Conservation (phyloP, 768 basidiomycete species). For the Lactifluus piperatus region DNA sequence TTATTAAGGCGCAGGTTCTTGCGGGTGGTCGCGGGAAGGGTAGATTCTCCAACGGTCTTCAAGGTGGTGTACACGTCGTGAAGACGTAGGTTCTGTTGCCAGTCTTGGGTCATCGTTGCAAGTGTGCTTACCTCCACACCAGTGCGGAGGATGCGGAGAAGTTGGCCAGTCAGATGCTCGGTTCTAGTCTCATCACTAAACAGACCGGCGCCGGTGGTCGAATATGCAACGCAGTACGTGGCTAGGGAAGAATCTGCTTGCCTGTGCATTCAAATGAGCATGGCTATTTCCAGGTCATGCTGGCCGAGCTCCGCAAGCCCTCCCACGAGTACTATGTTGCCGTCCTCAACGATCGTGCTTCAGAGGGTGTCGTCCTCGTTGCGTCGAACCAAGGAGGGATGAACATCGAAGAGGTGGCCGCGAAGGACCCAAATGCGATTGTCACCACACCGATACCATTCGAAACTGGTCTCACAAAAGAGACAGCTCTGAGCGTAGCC, state of each 20-base stretch:
- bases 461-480: conserved; percentile 66
- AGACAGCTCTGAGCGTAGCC: conserved; percentile 70
- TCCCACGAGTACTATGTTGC: conserved; percentile 98
- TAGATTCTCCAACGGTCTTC: conserved; percentile 89
- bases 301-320: conserved; percentile 89
- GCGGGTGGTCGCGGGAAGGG: conserved; percentile 99
- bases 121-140: conserved; percentile 33
- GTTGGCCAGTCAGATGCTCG: conserved; percentile 87
- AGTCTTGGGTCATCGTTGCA: background rate
- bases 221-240: conserved; percentile 81
- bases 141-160: conserved; percentile 78
- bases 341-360: conserved; percentile 86
- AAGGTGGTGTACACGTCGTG: conserved; percentile 95
- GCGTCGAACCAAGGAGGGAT: conserved; percentile 94
- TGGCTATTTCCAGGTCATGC: conserved; percentile 69
- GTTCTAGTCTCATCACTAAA: conserved; percentile 92
- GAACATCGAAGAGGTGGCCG: conserved; percentile 99
- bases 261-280: background rate
- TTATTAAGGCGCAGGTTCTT: conserved; percentile 98
- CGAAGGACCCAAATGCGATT: conserved; percentile 89
- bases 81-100: conserved; percentile 47
- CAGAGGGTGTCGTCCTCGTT: conserved; percentile 87
- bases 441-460: conserved; percentile 91
- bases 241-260: background rate
- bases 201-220: conserved; percentile 92